Evolutionary conservation across 1,284 basidiomycete genomes (phyloP).

Genomic region (Ceratobasidium sp.): DNA sequence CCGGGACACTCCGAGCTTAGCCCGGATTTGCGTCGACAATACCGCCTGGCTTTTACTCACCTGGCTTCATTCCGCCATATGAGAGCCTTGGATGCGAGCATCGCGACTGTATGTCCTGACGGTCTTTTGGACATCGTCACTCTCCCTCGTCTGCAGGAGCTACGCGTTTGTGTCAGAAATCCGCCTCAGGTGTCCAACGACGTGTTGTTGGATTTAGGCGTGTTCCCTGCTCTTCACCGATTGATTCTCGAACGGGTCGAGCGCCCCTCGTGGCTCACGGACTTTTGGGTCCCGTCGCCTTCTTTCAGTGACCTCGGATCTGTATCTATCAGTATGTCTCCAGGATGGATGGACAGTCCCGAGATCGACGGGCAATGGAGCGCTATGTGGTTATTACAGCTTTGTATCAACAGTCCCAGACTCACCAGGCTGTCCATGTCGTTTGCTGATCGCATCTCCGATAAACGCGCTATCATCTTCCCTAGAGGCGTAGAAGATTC

Average conservation of each 20-base stretch:
- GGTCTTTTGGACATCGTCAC: background rate
- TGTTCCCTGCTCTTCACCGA: background rate
- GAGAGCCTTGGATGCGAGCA: background rate
- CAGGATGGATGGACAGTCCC: background rate
- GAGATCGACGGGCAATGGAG: background rate
- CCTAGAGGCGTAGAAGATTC: background rate
- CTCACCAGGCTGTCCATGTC: background rate
- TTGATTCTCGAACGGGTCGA: background rate
- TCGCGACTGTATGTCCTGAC: background rate
- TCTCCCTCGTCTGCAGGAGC: background rate
- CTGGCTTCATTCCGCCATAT: background rate
- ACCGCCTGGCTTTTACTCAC: background rate
- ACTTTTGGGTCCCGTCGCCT: background rate
- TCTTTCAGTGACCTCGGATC: background rate
- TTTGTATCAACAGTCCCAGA: background rate
- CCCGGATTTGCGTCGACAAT: background rate
- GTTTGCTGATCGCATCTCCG: background rate
- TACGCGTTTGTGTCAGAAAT: background rate
- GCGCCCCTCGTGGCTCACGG: background rate
- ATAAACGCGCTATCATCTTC: background rate
- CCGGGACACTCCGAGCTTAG: background rate
- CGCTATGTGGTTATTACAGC: background rate
- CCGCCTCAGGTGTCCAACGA: background rate
- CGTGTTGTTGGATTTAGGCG: background rate
- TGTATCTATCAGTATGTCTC: background rate